Percentiles rank a stretch among this genome's conserved stretches.
Conservation (phyloP, 495 filamentous ascomycete species). For the Penicillium subrubescens region DNA sequence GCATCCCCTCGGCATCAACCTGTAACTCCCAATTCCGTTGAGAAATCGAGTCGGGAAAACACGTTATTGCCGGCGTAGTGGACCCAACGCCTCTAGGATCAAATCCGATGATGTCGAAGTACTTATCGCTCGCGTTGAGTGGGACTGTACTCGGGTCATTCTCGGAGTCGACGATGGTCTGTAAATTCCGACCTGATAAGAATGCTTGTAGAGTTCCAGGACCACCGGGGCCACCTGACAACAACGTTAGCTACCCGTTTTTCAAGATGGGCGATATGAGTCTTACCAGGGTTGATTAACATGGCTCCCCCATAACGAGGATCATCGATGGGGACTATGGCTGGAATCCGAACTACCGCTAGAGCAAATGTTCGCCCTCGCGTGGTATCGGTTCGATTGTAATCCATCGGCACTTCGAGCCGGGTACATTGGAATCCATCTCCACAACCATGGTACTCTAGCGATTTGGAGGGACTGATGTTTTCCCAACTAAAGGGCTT, state of each 20-base stretch:
- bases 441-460: conserved; percentile 45
- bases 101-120: conserved; percentile 59
- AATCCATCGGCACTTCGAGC: conserved; percentile 61
- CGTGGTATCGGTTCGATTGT: conserved; percentile 39
- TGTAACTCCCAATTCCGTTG: conserved; percentile 45
- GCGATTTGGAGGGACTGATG: conserved; percentile 30
- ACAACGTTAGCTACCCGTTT: background rate
- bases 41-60: conserved; percentile 46
- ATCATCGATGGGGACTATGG: conserved; percentile 46
- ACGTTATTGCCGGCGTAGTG: conserved; percentile 49
- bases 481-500: conserved; percentile 32
- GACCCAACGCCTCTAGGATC: conserved; percentile 58
- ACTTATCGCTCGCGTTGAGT: conserved; percentile 27
- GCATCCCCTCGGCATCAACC: conserved; percentile 43
- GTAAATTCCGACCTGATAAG: conserved; percentile 38
- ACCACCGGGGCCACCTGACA: conserved; percentile 53
- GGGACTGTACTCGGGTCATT: conserved; percentile 18
- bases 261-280: background rate
- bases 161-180: conserved; percentile 46
- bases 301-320: conserved; percentile 49
- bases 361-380: conserved; percentile 45
- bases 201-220: conserved; percentile 46
- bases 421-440: conserved; percentile 55
- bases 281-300: conserved; percentile 49
- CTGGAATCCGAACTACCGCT: conserved; percentile 54